Base-by-base conservation (phyloP, 2,329 filamentous ascomycete species). In the Neopestalotiopsis clavispora region DNA sequence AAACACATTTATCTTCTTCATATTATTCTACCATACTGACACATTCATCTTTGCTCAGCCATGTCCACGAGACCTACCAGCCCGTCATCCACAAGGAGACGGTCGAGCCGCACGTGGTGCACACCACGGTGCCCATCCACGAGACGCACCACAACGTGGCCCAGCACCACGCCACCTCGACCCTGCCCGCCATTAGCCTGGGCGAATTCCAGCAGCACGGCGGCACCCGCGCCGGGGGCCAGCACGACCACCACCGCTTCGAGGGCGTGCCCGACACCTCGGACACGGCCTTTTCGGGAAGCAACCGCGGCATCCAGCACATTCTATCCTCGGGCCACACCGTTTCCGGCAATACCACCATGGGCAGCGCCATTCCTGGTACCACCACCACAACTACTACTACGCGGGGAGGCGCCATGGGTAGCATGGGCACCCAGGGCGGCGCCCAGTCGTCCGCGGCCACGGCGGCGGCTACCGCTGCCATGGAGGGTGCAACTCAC, bases 61-160 rank as follows among this genome's bases (percentile, higher is more conserved):
- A 88, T 67, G 85, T 92, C 3, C 89, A 92, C 71, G 90, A 93
- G 78, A 89, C 87, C 38, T 87, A 94, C 62, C 90, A 94, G 77
- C 91, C 91, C 0, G 86, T 94, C 0, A 83, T 94, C 45, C 84
- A 94, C 65, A 92, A 92, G 77, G 89, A 93, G 72, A 89, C 86
- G 1, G 82, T 93, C 34, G 87, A 92, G 71, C 90, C 90, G 1
- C 84, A 88, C 17, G 86, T 94, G 3, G 84, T 93, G 1, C 92
- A 94, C 82, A 93, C 89, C 30, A 93, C 90, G 1, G 84, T 92
- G 0, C 92, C 91, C 0, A 85, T 94, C 57, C 91, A 94, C 72
- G 92, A 94, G 80, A 86, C 87, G 1, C 91, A 94, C 76, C 89
- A 93, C 74, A 89, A 91, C 65, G 84, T 87, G 14, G 84, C 91